A percentile compares a stretch with the other conserved stretches of the same genome.
phyloP scores from a whole-genome alignment of 2,329 filamentous ascomycete species.

The Aureobasidium sp. region DNA sequence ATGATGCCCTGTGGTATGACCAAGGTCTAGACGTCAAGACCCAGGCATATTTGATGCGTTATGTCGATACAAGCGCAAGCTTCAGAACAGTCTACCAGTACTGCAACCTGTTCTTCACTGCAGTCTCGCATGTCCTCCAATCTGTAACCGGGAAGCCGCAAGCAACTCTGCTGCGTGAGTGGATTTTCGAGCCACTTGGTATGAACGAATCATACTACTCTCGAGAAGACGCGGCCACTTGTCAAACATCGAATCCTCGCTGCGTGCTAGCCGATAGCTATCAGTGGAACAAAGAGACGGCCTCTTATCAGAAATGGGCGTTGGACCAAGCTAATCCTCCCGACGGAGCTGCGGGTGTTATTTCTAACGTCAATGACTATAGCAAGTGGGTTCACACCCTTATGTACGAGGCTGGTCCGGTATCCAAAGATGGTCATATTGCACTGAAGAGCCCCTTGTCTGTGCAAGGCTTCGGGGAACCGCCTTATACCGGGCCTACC shows the following conservation, averaged over 20 bases:
- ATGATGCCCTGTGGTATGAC: slow-evolving; percentile 25
- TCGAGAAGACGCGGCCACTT: slow-evolving; percentile 28
- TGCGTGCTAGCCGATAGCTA: slow-evolving; percentile 21
- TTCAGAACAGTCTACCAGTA: slow-evolving; percentile 43
- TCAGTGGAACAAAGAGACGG: slow-evolving; percentile 20
- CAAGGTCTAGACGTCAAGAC: slow-evolving; percentile 28
- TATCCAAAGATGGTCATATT: slow-evolving; percentile 13
- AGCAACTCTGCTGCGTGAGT: slow-evolving; percentile 27
- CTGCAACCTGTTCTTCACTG: slow-evolving; percentile 48
- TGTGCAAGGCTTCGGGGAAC: background rate
- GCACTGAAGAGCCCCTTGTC: slow-evolving; percentile 14
- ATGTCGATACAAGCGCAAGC: slow-evolving; percentile 33
- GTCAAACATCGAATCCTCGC: slow-evolving; percentile 11
- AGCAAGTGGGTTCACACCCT: slow-evolving; percentile 46
- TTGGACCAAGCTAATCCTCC: slow-evolving; percentile 17
- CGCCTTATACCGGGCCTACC: slow-evolving; percentile 26
- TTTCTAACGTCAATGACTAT: slow-evolving; percentile 47
- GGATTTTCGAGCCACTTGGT: slow-evolving; percentile 35
- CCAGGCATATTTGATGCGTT: slow-evolving; percentile 35
- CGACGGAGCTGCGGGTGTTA: slow-evolving; percentile 23
- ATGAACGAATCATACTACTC: slow-evolving; percentile 37
- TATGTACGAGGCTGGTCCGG: slow-evolving; percentile 29
- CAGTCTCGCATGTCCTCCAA: slow-evolving; percentile 42
- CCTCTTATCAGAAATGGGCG: slow-evolving; percentile 11
- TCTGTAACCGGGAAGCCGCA: slow-evolving; percentile 33